Evolutionary conservation across 2,329 filamentous ascomycete species (phyloP).

Genomic region (Falciphora oryzae): DNA sequence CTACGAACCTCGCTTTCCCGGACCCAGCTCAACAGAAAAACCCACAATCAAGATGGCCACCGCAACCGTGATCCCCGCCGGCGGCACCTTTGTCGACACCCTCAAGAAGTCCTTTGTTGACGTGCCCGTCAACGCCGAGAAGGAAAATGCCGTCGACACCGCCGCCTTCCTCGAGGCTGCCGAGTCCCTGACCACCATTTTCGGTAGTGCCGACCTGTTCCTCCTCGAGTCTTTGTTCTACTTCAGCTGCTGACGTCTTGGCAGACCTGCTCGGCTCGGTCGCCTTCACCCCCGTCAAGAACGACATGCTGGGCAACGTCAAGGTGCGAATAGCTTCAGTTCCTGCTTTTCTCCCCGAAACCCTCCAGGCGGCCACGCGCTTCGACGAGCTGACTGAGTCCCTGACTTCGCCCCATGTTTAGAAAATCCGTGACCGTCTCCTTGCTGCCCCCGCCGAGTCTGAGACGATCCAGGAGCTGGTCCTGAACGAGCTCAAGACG

Average conservation of each 20-base stretch:
- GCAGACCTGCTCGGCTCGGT: constrained; percentile 59
- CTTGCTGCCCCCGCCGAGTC: constrained; percentile 72
- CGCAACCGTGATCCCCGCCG: constrained; percentile 47
- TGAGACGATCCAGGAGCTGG: constrained; percentile 78
- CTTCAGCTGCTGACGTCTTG: constrained; percentile 1
- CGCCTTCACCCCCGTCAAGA: constrained; percentile 87
- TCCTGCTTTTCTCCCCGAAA: not conserved
- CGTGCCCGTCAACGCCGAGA: constrained; percentile 68
- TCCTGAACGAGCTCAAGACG: constrained; percentile 78
- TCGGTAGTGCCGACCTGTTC: constrained; percentile 50
- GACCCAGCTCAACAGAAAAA: not conserved
- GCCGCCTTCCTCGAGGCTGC: constrained; percentile 86
- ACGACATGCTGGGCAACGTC: constrained; percentile 85
- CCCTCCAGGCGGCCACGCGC: no score
- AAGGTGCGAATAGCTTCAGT: constrained; percentile 51
- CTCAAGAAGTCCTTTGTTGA: constrained; percentile 78
- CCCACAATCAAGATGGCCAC: constrained; percentile 22
- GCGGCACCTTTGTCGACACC: constrained; percentile 78
- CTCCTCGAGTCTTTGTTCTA: not conserved
- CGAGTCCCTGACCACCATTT: constrained; percentile 80
- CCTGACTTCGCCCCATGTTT: not conserved
- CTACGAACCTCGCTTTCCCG: not conserved
- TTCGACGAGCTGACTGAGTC: not conserved
- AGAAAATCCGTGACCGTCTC: constrained; percentile 89
- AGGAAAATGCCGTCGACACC: constrained; percentile 74